Base-by-base conservation (phyloP, 2,329 filamentous ascomycete species). In the Emergomyces pasteurianus region DNA sequence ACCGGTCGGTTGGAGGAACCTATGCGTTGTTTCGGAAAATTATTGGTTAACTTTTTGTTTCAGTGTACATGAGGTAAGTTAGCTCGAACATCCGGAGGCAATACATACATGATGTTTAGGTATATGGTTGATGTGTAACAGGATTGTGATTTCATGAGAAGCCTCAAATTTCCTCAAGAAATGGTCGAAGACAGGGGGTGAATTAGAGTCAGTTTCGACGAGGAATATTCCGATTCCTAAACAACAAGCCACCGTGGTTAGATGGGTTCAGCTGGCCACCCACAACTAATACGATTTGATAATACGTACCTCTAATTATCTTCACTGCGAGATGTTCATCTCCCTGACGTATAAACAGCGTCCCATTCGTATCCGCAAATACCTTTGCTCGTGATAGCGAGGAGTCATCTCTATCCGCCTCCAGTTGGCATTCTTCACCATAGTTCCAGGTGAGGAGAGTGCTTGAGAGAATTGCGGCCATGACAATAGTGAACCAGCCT, bases 371-470 rank as follows among this genome's bases (percentile, higher is more conserved):
- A 36, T 65, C 56, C 40, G 60, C 62, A 59, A 66, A 58, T 18
- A 64, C 26, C 18, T 65, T 63, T 42, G 68, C 64, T 3, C 69
- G 58, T 78, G 75, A 63, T 77, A 75, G 63, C 77, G 79, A 4
- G 79, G 78, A 50, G 78, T 90, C 86, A 60, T 80, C 77, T 0
- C 80, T 79, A 73, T 92, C 88, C 1, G 87, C 84, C 7, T 74
- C 75, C 88, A 88, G 92, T 69, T 92, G 88, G 63, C 84, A 81
- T 68, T 90, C 87, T 70, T 92, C 91, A 18, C 88, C 88, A 67
- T 85, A 92, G 38, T 88, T 82, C 88, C 88, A 92, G 12, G 91
- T 79, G 1, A 90, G 78, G 68, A 92, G 88, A 50, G 90, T 73
- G 50, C 73, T 75, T 0, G 85, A 81, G 1, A 92, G 79, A 9